These are phyloP conservation scores for Lichtheimia corymbifera DNA, from an alignment of 371 early-diverging fungal species.

Conservation along the genomic window DNA sequence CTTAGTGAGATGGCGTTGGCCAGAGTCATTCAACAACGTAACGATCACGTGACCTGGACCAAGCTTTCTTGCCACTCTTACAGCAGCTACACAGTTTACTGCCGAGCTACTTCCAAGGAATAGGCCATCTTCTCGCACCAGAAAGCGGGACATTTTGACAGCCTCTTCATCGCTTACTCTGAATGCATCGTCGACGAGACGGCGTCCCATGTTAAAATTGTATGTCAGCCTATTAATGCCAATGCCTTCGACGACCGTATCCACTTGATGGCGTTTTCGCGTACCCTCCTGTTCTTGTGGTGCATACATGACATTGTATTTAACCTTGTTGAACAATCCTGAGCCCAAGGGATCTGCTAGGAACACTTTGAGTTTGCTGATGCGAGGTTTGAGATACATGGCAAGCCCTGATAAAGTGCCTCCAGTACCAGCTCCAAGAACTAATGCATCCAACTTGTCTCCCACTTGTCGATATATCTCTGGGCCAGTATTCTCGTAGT, in stretches of 20 bases:
- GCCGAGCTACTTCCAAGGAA: constrained; percentile 93
- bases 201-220: constrained; percentile 73
- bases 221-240: constrained; percentile 93
- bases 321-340: constrained; percentile 89
- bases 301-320: constrained; percentile 88
- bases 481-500: constrained; percentile 86
- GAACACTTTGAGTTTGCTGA: constrained; percentile 65
- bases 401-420: constrained; percentile 93
- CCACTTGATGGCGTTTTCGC: constrained; percentile 91
- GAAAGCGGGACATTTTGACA: constrained; percentile 85
- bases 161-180: constrained; percentile 90
- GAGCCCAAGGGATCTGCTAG: constrained; percentile 95
- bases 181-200: constrained; percentile 84
- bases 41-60: constrained; percentile 83
- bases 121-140: constrained; percentile 85
- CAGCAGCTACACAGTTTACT: constrained; percentile 91
- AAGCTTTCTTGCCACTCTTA: constrained; percentile 67
- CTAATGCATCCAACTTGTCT: constrained; percentile 78
- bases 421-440: constrained; percentile 91
- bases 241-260: constrained; percentile 95
- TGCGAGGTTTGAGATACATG: constrained; percentile 72
- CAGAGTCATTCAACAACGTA: constrained; percentile 84
- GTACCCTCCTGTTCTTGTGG: constrained; percentile 89
- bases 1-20: constrained; percentile 82
- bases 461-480: constrained; percentile 82